These are phyloP conservation scores for Catunica adiposa DNA, from an alignment of 2,329 filamentous ascomycete genomes.

Conservation along the genomic window DNA sequence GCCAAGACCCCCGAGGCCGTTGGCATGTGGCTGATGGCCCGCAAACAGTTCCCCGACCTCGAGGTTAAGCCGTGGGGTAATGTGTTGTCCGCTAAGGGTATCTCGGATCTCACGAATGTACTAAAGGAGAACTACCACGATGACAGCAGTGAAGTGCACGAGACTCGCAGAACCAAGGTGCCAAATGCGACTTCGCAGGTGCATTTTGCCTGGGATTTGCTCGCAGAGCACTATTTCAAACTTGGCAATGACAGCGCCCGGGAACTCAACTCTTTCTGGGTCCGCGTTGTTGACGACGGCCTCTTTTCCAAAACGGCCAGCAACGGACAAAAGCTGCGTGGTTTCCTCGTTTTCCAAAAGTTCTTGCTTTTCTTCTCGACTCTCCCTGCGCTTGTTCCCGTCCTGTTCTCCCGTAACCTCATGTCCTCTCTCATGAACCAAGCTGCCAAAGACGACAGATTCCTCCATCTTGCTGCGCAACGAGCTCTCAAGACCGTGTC, in stretches of 20 bases:
- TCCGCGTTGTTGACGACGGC: constrained; percentile 68
- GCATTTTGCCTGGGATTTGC: constrained; percentile 74
- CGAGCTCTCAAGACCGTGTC: constrained; percentile 61
- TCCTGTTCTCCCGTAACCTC: constrained; percentile 68
- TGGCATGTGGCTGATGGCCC: constrained; percentile 66
- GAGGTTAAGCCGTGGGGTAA: constrained; percentile 60
- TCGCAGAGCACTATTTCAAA: constrained; percentile 41
- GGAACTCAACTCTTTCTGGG: constrained; percentile 67
- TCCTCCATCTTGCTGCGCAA: constrained; percentile 61
- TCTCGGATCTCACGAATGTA: constrained; percentile 53
- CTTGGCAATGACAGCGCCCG: constrained; percentile 24
- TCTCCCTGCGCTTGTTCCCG: constrained; percentile 31
- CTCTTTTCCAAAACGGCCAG: constrained; percentile 71
- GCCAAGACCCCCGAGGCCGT: constrained; percentile 75
- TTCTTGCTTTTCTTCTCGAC: constrained; percentile 41
- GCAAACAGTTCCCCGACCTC: constrained; percentile 45
- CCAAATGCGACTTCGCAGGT: constrained; percentile 65
- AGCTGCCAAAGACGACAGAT: constrained; percentile 58
- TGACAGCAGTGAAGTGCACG: constrained; percentile 24
- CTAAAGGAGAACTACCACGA: constrained; percentile 54
- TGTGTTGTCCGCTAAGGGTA: constrained; percentile 53
- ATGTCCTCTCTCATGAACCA: constrained; percentile 73
- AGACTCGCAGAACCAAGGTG: constrained; percentile 35
- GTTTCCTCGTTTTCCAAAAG: constrained; percentile 73
- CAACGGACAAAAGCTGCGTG: constrained; percentile 78